Conservation (phyloP, 1,284 basidiomycete species). For the Puccinia triticina region DNA sequence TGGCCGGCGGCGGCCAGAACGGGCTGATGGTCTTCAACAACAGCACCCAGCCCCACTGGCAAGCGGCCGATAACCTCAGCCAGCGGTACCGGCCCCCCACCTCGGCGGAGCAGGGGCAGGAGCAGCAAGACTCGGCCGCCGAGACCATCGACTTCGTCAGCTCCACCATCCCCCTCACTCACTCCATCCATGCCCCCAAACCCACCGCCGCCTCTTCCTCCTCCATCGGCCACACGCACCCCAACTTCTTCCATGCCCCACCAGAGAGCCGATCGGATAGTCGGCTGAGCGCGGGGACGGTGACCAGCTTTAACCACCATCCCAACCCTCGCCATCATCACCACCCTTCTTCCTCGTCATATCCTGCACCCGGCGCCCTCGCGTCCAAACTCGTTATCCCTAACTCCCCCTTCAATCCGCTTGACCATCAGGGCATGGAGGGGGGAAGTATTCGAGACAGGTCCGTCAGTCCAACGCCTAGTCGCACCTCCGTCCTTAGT, state of each 20-base stretch:
- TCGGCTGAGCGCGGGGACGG: not conserved
- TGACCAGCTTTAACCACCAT: not conserved
- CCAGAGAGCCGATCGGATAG: not conserved
- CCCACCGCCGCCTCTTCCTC: not conserved
- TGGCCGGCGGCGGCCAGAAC: not conserved
- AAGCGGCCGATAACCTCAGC: not conserved
- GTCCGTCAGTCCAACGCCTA: not conserved
- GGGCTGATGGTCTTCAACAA: not conserved
- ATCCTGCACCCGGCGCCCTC: not conserved
- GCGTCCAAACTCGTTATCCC: not conserved
- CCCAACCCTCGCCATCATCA: not conserved
- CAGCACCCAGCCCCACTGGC: not conserved
- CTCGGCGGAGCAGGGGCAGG: not conserved
- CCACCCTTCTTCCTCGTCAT: not conserved
- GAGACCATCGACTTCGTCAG: slow-evolving; percentile 9
- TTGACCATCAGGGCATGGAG: not conserved
- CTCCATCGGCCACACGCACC: no score
- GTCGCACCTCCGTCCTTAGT: not conserved
- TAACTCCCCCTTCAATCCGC: not conserved
- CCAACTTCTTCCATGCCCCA: not conserved
- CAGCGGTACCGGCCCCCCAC: not conserved
- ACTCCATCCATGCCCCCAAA: slow-evolving; percentile 33
- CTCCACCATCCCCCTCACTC: slow-evolving; percentile 11
- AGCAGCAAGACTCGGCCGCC: not conserved
- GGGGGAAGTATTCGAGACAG: not conserved